Evolutionary conservation across 1,284 basidiomycete genomes (phyloP).

Genomic region (Gomphus bonarii): DNA sequence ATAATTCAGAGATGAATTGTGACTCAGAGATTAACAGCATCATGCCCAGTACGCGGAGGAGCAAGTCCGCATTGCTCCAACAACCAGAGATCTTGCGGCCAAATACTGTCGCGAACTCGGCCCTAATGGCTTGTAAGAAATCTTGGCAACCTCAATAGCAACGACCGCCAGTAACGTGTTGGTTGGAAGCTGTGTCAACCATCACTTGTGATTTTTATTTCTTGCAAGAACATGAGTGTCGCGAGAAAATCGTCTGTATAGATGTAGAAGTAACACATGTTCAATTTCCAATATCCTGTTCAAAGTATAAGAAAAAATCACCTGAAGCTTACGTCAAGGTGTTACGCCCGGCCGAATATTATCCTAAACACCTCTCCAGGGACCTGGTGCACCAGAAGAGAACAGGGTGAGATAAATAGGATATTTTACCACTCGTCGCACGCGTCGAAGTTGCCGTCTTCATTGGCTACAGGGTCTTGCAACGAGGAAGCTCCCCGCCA

Average conservation of each 20-base stretch:
- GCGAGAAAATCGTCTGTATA: conserved; percentile 1
- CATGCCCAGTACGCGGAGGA: too few species aligned
- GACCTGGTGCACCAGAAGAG: neutral
- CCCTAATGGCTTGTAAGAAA: too few species aligned
- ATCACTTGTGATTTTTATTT: neutral
- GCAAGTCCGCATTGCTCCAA: too few species aligned
- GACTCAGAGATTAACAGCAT: too few species aligned
- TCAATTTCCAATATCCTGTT: neutral
- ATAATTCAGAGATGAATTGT: too few species aligned
- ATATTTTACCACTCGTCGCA: conserved; percentile 2
- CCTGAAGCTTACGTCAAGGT: neutral
- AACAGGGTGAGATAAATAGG: neutral
- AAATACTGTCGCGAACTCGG: neutral
- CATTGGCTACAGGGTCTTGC: neutral
- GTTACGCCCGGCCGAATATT: neutral
- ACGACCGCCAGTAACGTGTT: too few species aligned
- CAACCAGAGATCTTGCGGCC: too few species aligned
- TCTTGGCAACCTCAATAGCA: too few species aligned
- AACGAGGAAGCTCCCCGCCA: conserved; percentile 7
- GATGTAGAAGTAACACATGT: neutral
- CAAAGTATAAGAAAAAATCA: neutral
- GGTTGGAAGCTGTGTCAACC: neutral
- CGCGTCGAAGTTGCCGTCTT: neutral
- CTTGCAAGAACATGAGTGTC: neutral
- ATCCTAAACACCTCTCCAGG: neutral